Evolutionary conservation across 108 stramenopile species (phyloP), one percentile per base, ranked within the genome.

Genomic region (Skeletonema menzelii): DNA sequence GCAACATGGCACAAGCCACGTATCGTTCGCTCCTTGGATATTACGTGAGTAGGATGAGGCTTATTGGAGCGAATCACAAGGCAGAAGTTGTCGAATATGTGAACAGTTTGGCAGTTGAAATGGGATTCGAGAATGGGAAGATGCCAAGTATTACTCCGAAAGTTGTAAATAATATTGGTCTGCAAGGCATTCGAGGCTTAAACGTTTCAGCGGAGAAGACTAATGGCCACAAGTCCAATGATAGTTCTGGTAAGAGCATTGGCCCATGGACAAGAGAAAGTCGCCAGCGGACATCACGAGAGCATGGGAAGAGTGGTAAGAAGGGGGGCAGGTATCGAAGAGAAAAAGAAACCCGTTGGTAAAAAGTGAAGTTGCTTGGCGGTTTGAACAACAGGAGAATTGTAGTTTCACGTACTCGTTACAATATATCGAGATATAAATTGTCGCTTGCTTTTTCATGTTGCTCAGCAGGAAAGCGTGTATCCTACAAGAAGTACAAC

Each of bases 11-110:
- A n/a, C n/a, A 10, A 67, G 47, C 6, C 44, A 67, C 79, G 13
- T 88, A 86, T 63, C 67, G 77, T 31, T 85, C 90, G n/a, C 84
- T 83, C 67, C 75, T 95, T 32, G 94, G 94, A 22, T 95, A 88
- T 82, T 87, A 87, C 79, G 78, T 86, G 38, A 46, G 55, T 34
- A 84, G 80, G 57, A 64, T 85, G 75, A 67, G 61, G 66, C 61
- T 53, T 38, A 31, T 85, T 42, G 87, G 86, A 7, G 27, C 73
- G 68, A 24, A 34, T 15, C 31, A 71, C 49, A 86, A 86, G 66
- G 74, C 37, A 17, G 82, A 85, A 31, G 84, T 89, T 20, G 88
- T 92, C 15, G 73, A 76, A 17, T 67, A 62, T 42, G 82, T 82
- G 10, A 88, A 89, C 66, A 57, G 37, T 17, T 84, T 76, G 63